These are phyloP conservation scores for Jackrogersella minutella DNA, from an alignment of 495 filamentous ascomycete genomes.

Conservation along the genomic window DNA sequence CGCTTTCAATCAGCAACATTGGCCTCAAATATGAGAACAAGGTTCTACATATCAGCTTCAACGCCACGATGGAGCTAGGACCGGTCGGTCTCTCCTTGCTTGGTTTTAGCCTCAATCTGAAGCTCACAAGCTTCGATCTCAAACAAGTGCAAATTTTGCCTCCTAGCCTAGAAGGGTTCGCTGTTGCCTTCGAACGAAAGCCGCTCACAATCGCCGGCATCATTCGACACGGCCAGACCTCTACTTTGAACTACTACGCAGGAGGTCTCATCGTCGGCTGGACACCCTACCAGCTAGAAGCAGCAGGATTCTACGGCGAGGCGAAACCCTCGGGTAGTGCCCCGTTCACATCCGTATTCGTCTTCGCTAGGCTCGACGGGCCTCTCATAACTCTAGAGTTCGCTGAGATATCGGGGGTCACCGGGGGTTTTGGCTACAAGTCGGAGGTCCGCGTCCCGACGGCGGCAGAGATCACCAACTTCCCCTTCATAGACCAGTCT, in stretches of 20 bases:
- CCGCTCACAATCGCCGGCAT: constrained; percentile 53
- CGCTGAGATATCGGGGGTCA: constrained; percentile 50
- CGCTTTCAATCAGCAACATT: constrained; percentile 45
- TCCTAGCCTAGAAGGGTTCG: constrained; percentile 50
- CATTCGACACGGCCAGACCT: constrained; percentile 42
- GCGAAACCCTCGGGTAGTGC: not conserved
- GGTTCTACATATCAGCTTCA: constrained; percentile 44
- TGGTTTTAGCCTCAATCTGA: constrained; percentile 45
- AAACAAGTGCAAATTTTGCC: constrained; percentile 12
- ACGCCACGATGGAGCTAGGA: constrained; percentile 51
- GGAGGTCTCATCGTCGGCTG: constrained; percentile 54
- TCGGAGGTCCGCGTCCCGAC: constrained; percentile 45
- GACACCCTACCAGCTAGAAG: constrained; percentile 48
- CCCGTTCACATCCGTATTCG: constrained; percentile 48
- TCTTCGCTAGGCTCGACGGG: constrained; percentile 54
- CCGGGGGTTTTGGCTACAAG: constrained; percentile 59
- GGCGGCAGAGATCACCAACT: constrained; percentile 44
- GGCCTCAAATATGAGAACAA: constrained; percentile 47
- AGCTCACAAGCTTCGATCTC: constrained; percentile 19
- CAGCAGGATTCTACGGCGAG: constrained; percentile 48
- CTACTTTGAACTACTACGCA: constrained; percentile 38
- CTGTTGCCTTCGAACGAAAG: constrained; percentile 45
- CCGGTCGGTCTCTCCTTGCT: constrained; percentile 50
- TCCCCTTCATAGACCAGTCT: constrained; percentile 49
- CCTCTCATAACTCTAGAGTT: constrained; percentile 55